These are phyloP conservation scores for Bipolaris bicolor DNA, from an alignment of 2,329 filamentous ascomycete species.

Conservation along the genomic window DNA sequence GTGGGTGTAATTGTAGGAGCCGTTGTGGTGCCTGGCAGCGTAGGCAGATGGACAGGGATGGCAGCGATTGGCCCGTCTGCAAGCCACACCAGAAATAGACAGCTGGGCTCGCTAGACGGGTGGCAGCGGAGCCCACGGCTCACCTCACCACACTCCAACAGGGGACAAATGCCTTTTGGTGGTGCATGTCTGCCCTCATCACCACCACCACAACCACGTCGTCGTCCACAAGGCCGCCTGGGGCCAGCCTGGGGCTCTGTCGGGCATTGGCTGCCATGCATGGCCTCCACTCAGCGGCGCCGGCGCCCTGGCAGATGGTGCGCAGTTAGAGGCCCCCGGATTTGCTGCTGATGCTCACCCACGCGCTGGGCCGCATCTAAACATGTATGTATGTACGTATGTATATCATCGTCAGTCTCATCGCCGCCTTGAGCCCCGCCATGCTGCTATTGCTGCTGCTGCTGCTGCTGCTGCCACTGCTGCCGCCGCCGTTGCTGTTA, in stretches of 20 bases:
- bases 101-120: conserved; percentile 35
- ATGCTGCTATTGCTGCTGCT: neutral
- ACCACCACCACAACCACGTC: conserved; percentile 11
- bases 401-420: conserved; percentile 36
- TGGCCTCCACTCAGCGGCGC: conserved; percentile 27
- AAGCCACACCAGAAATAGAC: conserved; percentile 51
- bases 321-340: no score
- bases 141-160: conserved; percentile 46
- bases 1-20: conserved; percentile 8
- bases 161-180: no score
- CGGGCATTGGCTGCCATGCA: conserved; percentile 38
- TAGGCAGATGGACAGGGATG: conserved; percentile 34
- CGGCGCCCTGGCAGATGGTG: conserved; percentile 13
- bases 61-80: conserved; percentile 43
- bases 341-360: conserved; percentile 34
- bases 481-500: neutral
- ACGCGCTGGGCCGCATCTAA: conserved; percentile 21
- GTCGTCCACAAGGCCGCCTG: conserved; percentile 9
- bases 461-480: conserved; percentile 13
- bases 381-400: neutral
- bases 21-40: conserved; percentile 28
- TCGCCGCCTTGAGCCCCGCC: conserved; percentile 31
- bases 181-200: conserved; percentile 26
- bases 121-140: conserved; percentile 29
- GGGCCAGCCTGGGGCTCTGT: conserved; percentile 31